Evolutionary conservation across 768 basidiomycete genomes (phyloP).

Genomic region (Trametes cingulata): DNA sequence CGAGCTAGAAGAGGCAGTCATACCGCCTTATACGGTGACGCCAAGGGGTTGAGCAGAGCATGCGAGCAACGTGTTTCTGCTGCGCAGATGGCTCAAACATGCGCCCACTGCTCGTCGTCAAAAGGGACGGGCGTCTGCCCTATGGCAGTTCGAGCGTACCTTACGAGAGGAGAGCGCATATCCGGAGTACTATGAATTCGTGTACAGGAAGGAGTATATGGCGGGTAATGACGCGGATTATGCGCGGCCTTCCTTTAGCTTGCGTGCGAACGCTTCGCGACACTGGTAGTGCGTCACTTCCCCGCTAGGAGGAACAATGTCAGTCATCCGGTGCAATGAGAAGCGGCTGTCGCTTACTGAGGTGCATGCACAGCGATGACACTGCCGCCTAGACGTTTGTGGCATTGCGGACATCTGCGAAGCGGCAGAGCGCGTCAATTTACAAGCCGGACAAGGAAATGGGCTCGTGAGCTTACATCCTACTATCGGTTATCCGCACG

Average conservation of each 20-base stretch:
- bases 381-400: conserved; percentile 89
- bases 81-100: neutral
- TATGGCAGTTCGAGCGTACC: no score
- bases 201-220: neutral
- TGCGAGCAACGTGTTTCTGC: neutral
- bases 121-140: neutral
- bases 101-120: neutral
- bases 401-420: conserved; percentile 89
- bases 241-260: conserved; percentile 42
- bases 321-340: neutral
- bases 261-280: conserved; percentile 75
- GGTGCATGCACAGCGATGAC: conserved; percentile 94
- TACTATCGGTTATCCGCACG: conserved; percentile 87
- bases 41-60: neutral
- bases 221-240: neutral
- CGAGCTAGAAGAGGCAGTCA: no score
- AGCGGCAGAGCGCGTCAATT: neutral
- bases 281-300: conserved; percentile 98
- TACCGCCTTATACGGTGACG: no score
- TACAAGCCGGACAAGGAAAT: neutral
- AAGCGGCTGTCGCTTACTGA: conserved; percentile 47
- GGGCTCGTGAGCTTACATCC: conserved; percentile 66
- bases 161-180: neutral
- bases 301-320: conserved; percentile 52
- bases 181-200: neutral